Evolutionary conservation across 2,329 filamentous ascomycete species (phyloP), one percentile per base, ranked within the genome.

Genomic region (Tolypocladium tundrense): DNA sequence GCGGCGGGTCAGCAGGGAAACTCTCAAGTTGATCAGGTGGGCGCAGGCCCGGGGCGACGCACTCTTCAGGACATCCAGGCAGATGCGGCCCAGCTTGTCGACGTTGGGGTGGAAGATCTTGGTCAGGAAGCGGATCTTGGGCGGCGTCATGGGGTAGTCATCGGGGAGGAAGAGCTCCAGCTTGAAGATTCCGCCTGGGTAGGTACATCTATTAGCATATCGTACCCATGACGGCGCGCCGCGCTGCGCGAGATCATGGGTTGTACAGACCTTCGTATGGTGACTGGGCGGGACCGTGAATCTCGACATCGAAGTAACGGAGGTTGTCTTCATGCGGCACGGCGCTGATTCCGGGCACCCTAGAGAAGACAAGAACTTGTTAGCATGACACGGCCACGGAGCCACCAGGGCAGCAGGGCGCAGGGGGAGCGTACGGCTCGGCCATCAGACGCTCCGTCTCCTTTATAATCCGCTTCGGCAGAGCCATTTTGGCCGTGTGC

Each of bases 61-160:
- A 96, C 94, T 96, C 80, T 99, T 99, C 59, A 99, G 77, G 40
- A 99, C 94, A 71, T 99, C 94, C 54, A 99, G 78, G 71, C 95
- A 99, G 75, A 99, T 99, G 60, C 94, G 88, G 60, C 94, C 94
- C 2, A 99, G 85, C 75, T 95, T 95, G 73, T 99, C 94, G 66
- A 99, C 97, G 73, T 99, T 99, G 56, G 94, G 94, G 73, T 99
- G 95, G 76, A 97, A 99, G 73, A 99, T 97, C 77, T 96, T 97
- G 67, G 95, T 99, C 55, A 99, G 81, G 76, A 99, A 99, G 57
- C 94, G 90, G 70, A 99, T 97, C 80, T 97, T 97, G 52, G 94
- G 94, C 57, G 94, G 93, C 40, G 91, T 96, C 94, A 99, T 99
- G 48, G 94, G 94, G 73, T 99, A 99, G 77, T 99, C 94, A 69